Evolutionary conservation across 306 rosid species (phyloP).

Genomic region (Quercus ilex): DNA sequence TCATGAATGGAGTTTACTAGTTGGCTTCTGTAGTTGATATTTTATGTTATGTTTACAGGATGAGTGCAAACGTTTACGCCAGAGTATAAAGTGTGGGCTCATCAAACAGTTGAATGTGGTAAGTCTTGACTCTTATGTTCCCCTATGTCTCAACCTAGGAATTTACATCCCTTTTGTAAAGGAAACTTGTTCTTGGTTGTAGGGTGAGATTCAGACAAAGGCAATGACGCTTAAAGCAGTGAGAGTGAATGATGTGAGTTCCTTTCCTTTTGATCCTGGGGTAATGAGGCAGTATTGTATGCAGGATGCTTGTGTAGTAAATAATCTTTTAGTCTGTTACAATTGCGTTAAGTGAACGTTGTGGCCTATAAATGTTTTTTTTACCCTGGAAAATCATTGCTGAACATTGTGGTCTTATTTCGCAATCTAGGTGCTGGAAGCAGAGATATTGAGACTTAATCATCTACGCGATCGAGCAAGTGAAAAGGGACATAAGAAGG

Average conservation of each 20-base stretch:
- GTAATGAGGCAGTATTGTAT: not conserved
- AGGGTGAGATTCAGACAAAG: slow-evolving; percentile 79
- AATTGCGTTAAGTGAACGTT: not conserved
- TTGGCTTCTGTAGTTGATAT: slow-evolving; percentile 23
- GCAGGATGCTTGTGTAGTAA: not conserved
- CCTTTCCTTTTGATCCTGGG: not conserved
- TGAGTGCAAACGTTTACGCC: slow-evolving; percentile 77
- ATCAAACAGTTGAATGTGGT: slow-evolving; percentile 78
- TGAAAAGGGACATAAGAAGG: slow-evolving; percentile 80
- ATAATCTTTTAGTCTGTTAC: not conserved
- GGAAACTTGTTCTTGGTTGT: slow-evolving; percentile 29
- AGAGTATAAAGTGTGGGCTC: slow-evolving; percentile 76
- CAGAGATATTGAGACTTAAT: slow-evolving; percentile 61
- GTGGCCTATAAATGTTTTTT: not conserved
- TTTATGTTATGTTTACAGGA: slow-evolving; percentile 51
- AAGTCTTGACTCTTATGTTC: slow-evolving; percentile 39
- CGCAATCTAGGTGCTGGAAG: slow-evolving; percentile 58
- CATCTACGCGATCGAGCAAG: slow-evolving; percentile 85
- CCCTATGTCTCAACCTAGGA: slow-evolving; percentile 2
- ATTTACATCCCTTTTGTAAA: slow-evolving; percentile 20
- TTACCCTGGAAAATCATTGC: slow-evolving; percentile 16
- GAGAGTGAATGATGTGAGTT: slow-evolving; percentile 79
- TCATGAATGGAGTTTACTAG: not conserved
- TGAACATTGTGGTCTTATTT: slow-evolving; percentile 18
- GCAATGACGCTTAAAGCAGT: slow-evolving; percentile 68